These are phyloP conservation scores for Penicilliopsis zonata DNA, from an alignment of 495 filamentous ascomycete genomes.

Conservation along the genomic window DNA sequence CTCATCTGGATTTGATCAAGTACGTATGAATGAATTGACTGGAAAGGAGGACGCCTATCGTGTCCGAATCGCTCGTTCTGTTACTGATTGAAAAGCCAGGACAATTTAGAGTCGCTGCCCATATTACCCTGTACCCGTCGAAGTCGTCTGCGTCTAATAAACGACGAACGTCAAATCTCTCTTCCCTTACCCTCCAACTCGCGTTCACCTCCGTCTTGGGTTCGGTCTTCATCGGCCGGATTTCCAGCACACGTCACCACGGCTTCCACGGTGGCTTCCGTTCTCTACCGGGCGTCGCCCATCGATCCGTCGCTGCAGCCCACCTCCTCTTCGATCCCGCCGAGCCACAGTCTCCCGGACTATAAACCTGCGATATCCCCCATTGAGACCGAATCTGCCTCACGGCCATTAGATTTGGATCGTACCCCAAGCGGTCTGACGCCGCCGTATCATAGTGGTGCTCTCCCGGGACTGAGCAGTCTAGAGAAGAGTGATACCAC, in stretches of 20 bases:
- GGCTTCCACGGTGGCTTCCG: slow-evolving; percentile 37
- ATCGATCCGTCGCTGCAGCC: slow-evolving; percentile 40
- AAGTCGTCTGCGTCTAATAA: no score
- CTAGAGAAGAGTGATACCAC: slow-evolving; percentile 12
- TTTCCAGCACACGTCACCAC: slow-evolving; percentile 22
- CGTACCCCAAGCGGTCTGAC: no score
- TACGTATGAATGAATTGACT: no score
- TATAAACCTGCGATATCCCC: slow-evolving; percentile 16
- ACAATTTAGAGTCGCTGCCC: no score
- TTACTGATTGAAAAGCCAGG: no score
- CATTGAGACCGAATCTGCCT: slow-evolving; percentile 9
- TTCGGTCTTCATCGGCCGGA: slow-evolving; percentile 26
- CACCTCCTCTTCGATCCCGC: slow-evolving; percentile 28
- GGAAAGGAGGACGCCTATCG: no score
- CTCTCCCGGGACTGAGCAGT: slow-evolving; percentile 21
- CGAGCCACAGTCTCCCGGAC: slow-evolving; percentile 22
- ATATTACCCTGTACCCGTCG: no score
- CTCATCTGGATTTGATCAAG: no score
- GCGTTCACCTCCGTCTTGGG: slow-evolving; percentile 11
- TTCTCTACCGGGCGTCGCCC: slow-evolving; percentile 45
- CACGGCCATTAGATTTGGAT: slow-evolving; percentile 11
- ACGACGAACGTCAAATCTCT: no score
- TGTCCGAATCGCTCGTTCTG: no score
- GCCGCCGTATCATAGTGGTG: no score
- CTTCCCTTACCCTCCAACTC: slow-evolving; percentile 2